Evolutionary conservation across 129 eudicot species (phyloP).

Genomic region (Arctium lappa): DNA sequence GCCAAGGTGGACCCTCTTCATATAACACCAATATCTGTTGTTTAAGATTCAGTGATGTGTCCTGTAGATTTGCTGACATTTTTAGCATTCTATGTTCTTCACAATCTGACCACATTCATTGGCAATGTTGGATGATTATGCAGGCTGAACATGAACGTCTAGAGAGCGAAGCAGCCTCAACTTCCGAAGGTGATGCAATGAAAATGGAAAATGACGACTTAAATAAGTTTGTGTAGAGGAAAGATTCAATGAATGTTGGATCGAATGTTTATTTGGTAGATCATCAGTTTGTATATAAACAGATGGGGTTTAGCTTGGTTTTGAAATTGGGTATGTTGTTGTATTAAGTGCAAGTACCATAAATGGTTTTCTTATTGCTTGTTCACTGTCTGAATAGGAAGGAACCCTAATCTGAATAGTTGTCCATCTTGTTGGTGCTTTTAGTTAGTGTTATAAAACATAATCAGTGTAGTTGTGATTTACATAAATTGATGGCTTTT

Average conservation of each 20-base stretch:
- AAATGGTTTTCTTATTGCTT: not conserved
- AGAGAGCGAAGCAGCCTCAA: constrained; percentile 40
- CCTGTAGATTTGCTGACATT: not conserved
- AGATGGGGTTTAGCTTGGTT: not conserved
- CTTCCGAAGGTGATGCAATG: constrained; percentile 28
- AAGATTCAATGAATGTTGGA: not conserved
- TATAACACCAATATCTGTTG: not conserved
- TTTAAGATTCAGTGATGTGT: not conserved
- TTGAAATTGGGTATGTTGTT: constrained; percentile 10
- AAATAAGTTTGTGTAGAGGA: constrained; percentile 18
- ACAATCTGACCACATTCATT: not conserved
- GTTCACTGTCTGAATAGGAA: too few relatives aligned
- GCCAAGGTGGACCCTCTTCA: constrained; percentile 54
- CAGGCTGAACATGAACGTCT: constrained; percentile 63
- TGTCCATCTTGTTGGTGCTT: too few relatives aligned
- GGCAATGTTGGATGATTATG: not conserved
- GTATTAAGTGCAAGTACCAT: constrained; percentile 12
- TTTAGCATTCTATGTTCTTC: not conserved
- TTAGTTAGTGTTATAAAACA: too few relatives aligned
- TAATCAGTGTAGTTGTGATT: too few relatives aligned
- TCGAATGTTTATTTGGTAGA: not conserved
- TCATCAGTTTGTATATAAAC: constrained; percentile 2
- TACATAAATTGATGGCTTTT: too few relatives aligned
- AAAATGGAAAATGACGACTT: constrained; percentile 34
- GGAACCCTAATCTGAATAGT: too few relatives aligned